Conservation (phyloP, 208 protist genomes). For the Trypanosoma avium region DNA sequence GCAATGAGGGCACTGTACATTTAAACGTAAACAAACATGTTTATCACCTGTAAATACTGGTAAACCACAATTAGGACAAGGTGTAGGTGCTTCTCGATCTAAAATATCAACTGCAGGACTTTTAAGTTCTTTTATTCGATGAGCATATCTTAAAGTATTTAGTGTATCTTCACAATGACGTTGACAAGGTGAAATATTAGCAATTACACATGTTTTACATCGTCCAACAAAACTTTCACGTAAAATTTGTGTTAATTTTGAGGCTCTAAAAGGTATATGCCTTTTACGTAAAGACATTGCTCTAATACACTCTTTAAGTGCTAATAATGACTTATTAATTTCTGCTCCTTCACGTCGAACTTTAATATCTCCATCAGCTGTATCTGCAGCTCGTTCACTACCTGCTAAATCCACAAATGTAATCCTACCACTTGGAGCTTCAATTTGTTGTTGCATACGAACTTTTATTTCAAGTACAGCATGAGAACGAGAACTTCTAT, state of each 20-base stretch:
- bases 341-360: slow-evolving; percentile 94
- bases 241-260: slow-evolving; percentile 95
- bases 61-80: slow-evolving; percentile 68
- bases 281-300: slow-evolving; percentile 89
- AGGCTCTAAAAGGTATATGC: slow-evolving; percentile 96
- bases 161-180: slow-evolving; percentile 94
- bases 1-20: slow-evolving; percentile 70
- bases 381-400: slow-evolving; percentile 96
- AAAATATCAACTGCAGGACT: slow-evolving; percentile 19
- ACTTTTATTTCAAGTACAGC: slow-evolving; percentile 81
- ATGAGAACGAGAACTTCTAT: slow-evolving; percentile 81
- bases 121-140: slow-evolving; percentile 93
- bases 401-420: slow-evolving; percentile 99
- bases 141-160: slow-evolving; percentile 97
- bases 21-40: slow-evolving; percentile 68
- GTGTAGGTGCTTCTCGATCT: slow-evolving; percentile 36
- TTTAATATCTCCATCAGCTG: slow-evolving; percentile 77
- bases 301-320: slow-evolving; percentile 98
- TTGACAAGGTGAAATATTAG: slow-evolving; percentile 89
- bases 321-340: slow-evolving; percentile 98
- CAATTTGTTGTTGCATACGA: slow-evolving; percentile 18
- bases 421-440: slow-evolving; percentile 75
- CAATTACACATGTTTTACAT: slow-evolving; percentile 93
- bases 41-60: slow-evolving; percentile 65
- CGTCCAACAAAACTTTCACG: slow-evolving; percentile 95